A percentile compares a stretch with the other conserved stretches of the same genome.
Evolutionary conservation across 1,139 yeast species (phyloP).

Genomic region (Sugiyamaella neomexicana): DNA sequence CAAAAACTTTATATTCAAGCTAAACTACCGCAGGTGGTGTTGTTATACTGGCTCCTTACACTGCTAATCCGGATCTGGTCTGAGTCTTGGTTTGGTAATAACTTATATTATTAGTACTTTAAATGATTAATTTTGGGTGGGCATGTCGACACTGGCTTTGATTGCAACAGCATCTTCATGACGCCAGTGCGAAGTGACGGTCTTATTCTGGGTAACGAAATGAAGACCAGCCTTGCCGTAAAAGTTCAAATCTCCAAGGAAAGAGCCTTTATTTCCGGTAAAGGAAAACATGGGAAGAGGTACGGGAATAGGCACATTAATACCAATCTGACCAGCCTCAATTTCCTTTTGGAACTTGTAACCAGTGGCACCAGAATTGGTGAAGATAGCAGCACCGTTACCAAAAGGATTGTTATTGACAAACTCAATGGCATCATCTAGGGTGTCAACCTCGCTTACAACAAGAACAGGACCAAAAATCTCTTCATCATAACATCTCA

Average conservation of each 20-base stretch:
- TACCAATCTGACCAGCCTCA: slow-evolving; percentile 77
- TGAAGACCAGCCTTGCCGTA: slow-evolving; percentile 75
- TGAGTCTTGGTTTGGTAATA: no score
- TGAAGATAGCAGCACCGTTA: slow-evolving; percentile 72
- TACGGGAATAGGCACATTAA: slow-evolving; percentile 82
- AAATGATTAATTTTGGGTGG: slow-evolving; percentile 29
- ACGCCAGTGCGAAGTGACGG: slow-evolving; percentile 72
- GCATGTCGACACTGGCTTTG: slow-evolving; percentile 45
- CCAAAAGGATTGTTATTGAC: slow-evolving; percentile 70
- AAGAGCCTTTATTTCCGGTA: slow-evolving; percentile 76
- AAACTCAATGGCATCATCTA: slow-evolving; percentile 70
- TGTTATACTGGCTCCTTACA: no score
- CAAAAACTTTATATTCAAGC: neutral
- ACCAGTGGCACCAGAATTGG: slow-evolving; percentile 66
- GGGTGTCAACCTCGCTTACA: slow-evolving; percentile 62
- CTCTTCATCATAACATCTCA: slow-evolving; percentile 72
- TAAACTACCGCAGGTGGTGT: no score
- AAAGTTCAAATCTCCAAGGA: slow-evolving; percentile 76
- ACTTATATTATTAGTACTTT: no score
- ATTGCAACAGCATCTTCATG: slow-evolving; percentile 47
- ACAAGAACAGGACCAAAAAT: slow-evolving; percentile 75
- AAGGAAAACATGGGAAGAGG: slow-evolving; percentile 82
- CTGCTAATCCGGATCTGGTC: no score
- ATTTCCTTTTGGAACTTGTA: slow-evolving; percentile 70
- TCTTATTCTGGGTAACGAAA: slow-evolving; percentile 74